Percentiles rank a stretch among this genome's conserved stretches.
These are phyloP conservation scores for Pyrenochaeta sp. DNA, from an alignment of 2,329 filamentous ascomycete species.

Conservation along the genomic window DNA sequence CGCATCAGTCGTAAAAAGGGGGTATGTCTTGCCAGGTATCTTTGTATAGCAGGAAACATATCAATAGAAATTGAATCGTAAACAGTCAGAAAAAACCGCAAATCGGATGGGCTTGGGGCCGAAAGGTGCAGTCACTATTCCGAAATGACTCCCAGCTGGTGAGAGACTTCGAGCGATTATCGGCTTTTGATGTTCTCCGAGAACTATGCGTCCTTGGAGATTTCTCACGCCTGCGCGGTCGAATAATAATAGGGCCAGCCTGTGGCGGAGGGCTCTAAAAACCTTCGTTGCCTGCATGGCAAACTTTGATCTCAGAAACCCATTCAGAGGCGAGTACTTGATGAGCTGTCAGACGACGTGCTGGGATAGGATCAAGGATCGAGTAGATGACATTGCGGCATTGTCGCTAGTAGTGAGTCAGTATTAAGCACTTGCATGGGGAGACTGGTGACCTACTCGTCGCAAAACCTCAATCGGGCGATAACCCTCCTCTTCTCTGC, in stretches of 20 bases:
- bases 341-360: slow-evolving; percentile 89
- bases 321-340: slow-evolving; percentile 98
- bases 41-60: slow-evolving; percentile 37
- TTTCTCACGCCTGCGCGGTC: slow-evolving; percentile 21
- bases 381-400: slow-evolving; percentile 99
- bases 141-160: too few species aligned
- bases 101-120: too few species aligned
- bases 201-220: background rate
- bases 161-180: too few species aligned
- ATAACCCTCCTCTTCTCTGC: slow-evolving; percentile 94
- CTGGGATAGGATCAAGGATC: slow-evolving; percentile 93
- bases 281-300: slow-evolving; percentile 95
- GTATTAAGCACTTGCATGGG: slow-evolving; percentile 2
- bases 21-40: slow-evolving; percentile 47
- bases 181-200: too few species aligned
- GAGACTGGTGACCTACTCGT: slow-evolving; percentile 69
- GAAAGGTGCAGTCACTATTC: too few species aligned
- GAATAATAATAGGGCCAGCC: slow-evolving; percentile 10
- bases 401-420: slow-evolving; percentile 70
- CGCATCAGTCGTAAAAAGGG: slow-evolving; percentile 43
- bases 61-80: slow-evolving; percentile 28
- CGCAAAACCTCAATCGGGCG: slow-evolving; percentile 94
- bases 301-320: slow-evolving; percentile 97
- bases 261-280: slow-evolving; percentile 60
- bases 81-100: slow-evolving; percentile 29